Evolutionary conservation across 2,329 filamentous ascomycete species (phyloP).

Genomic region (Colletotrichum spaethianum): DNA sequence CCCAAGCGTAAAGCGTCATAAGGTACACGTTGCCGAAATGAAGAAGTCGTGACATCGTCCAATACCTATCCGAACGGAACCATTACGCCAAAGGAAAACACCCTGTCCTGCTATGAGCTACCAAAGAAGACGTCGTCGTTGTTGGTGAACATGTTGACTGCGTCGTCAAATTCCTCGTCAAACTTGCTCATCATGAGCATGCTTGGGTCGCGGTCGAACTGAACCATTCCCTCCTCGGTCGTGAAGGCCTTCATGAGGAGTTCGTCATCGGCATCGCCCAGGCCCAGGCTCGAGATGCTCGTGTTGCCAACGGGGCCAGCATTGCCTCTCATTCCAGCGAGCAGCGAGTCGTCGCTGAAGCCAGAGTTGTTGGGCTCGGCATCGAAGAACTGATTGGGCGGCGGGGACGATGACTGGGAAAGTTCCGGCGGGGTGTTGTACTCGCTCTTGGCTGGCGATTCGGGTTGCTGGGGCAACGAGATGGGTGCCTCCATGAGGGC

Average conservation of each 20-base stretch:
- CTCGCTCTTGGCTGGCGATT: constrained; percentile 67
- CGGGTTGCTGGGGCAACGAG: constrained; percentile 52
- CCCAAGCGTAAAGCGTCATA: constrained; percentile 35
- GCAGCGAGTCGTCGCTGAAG: constrained; percentile 48
- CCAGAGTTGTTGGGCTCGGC: constrained; percentile 55
- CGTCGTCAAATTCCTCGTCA: constrained; percentile 66
- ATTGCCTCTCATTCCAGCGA: constrained; percentile 47
- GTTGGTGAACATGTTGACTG: constrained; percentile 65
- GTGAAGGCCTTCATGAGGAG: constrained; percentile 61
- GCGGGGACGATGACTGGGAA: constrained; percentile 73
- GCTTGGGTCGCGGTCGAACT: constrained; percentile 61
- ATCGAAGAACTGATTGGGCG: constrained; percentile 63
- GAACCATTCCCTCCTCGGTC: constrained; percentile 58
- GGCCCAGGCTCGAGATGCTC: constrained; percentile 44
- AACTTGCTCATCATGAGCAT: constrained; percentile 68
- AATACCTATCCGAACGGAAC: constrained; percentile 11
- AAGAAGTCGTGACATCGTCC: constrained; percentile 30
- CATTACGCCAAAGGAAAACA: constrained; percentile 8
- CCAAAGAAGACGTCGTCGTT: constrained; percentile 69
- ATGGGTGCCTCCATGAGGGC: constrained; percentile 56
- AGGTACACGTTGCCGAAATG: constrained; percentile 28
- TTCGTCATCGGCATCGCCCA: constrained; percentile 61
- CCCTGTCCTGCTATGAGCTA: constrained; percentile 45
- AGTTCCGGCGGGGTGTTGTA: constrained; percentile 73
- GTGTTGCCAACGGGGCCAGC: constrained; percentile 23